phyloP scores from a whole-genome alignment of 768 basidiomycete genomes.

The Clathrus columnatus region DNA sequence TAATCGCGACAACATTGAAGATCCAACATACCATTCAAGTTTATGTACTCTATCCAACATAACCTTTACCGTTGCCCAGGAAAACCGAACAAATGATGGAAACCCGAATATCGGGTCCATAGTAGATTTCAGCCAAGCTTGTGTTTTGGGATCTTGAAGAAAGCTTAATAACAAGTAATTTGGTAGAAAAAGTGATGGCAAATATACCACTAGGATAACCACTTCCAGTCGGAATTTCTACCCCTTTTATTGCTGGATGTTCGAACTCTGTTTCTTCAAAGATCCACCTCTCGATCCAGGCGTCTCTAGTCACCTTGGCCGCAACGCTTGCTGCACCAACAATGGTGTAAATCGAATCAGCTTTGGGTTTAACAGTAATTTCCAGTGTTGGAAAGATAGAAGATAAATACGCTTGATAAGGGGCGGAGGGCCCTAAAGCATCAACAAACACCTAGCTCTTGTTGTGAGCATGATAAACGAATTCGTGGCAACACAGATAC shows the following conservation, averaged over 20 bases:
- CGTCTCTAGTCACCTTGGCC: constrained; percentile 93
- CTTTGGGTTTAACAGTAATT: constrained; percentile 88
- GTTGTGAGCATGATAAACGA: background rate
- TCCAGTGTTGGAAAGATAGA: constrained; percentile 71
- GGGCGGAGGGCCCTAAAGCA: constrained; percentile 79
- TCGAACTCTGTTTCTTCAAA: constrained; percentile 51
- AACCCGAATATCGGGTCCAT: constrained; percentile 88
- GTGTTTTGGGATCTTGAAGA: constrained; percentile 77
- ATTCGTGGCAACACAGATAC: constrained; percentile 26
- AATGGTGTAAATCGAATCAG: constrained; percentile 93
- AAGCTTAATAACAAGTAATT: background rate
- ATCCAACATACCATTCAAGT: constrained; percentile 61
- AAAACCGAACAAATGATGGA: constrained; percentile 84
- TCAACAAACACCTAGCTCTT: constrained; percentile 80
- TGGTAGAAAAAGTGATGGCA: background rate
- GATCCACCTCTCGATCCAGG: constrained; percentile 78
- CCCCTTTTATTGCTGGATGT: constrained; percentile 7
- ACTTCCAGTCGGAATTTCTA: constrained; percentile 46
- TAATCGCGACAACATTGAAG: no score
- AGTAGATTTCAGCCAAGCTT: constrained; percentile 69
- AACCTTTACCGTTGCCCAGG: constrained; percentile 90
- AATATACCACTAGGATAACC: constrained; percentile 60
- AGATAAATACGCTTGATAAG: constrained; percentile 79
- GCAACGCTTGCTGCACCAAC: constrained; percentile 97
- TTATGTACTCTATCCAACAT: constrained; percentile 71